phyloP scores from a whole-genome alignment of 1,139 yeast species.

The Zygosaccharomyces pseudobailii region DNA sequence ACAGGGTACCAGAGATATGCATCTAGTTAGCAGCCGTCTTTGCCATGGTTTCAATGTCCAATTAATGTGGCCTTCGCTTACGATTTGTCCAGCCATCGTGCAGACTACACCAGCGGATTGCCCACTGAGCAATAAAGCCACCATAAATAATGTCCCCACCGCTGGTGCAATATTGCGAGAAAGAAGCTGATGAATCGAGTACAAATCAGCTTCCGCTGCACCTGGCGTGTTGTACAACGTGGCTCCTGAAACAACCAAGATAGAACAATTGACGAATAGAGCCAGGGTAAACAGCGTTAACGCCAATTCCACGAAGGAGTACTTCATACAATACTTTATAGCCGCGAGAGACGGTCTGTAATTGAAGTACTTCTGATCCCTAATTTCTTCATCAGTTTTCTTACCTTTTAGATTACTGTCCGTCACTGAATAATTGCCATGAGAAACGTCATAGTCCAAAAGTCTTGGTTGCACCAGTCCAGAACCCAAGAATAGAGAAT shows the following conservation, averaged over 20 bases:
- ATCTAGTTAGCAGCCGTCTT: slow-evolving; percentile 64
- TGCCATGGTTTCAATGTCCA: slow-evolving; percentile 78
- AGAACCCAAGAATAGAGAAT: slow-evolving; percentile 68
- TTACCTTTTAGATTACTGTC: slow-evolving; percentile 16
- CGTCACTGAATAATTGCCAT: slow-evolving; percentile 38
- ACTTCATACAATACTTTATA: slow-evolving; percentile 59
- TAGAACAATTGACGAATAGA: slow-evolving; percentile 72
- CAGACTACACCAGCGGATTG: slow-evolving; percentile 84
- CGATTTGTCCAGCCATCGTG: slow-evolving; percentile 83
- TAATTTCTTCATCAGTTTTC: slow-evolving; percentile 14
- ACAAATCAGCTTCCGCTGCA: slow-evolving; percentile 69
- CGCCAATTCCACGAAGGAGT: slow-evolving; percentile 59
- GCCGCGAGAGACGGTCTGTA: slow-evolving; percentile 65
- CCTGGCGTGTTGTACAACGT: slow-evolving; percentile 62
- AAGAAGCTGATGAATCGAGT: slow-evolving; percentile 60
- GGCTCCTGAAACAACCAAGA: slow-evolving; percentile 69
- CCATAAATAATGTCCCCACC: slow-evolving; percentile 73
- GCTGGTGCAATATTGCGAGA: slow-evolving; percentile 56
- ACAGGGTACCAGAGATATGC: slow-evolving; percentile 70
- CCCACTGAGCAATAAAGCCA: slow-evolving; percentile 71
- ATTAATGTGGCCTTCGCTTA: slow-evolving; percentile 73
- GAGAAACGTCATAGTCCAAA: slow-evolving; percentile 51
- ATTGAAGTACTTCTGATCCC: slow-evolving; percentile 24
- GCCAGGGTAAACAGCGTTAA: slow-evolving; percentile 71
- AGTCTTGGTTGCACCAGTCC: slow-evolving; percentile 71